Evolutionary conservation across 2,329 filamentous ascomycete species (phyloP), one percentile per base, ranked within the genome.

Genomic region (Fusarium sp.): DNA sequence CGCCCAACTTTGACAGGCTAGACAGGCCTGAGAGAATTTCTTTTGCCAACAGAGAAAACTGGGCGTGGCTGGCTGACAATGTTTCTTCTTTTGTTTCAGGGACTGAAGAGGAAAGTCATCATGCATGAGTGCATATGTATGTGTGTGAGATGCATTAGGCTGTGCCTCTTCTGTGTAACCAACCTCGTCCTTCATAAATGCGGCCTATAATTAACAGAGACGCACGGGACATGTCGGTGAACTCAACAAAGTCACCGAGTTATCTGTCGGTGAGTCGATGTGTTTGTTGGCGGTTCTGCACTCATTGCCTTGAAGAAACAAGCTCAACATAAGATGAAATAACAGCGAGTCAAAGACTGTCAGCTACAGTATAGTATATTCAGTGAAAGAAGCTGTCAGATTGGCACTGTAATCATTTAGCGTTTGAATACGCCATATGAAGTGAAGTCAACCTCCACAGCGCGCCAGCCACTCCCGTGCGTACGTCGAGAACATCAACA

Each of bases 401-500:
- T 27, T 56, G 25, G 33, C 37, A 29, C 25, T 31, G 35, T 18
- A 18, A 35, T 35, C 23, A 19, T 51, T 51, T 72, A 70, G 60
- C 55, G 64, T 66, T 61, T 56, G 19, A 21, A n/a, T 38, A 44
- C 39, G 39, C 61, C 69, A 62, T 49, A 61, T 44, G 23, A 52
- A 66, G 49, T 70, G 23, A 52, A 66, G 49, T 70, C 44, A 54
- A 61, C 56, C 60, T 70, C 68, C 68, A 70, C 66, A 61, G 25
- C 42, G 59, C 55, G 59, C 49, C 69, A 72, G 64, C 70, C 69
- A 73, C 69, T 70, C 70, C 65, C 69, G 55, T 63, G n/a, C n/a
- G 49, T 56, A 31, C 25, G 49, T 39, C 44, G 41, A 49, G 15
- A 31, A 35, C 46, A 61, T 18, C 18, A n/a, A 41, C 62, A 45